Evolutionary conservation across 2,329 filamentous ascomycete genomes (phyloP).

Genomic region (Alternaria gaisen): DNA sequence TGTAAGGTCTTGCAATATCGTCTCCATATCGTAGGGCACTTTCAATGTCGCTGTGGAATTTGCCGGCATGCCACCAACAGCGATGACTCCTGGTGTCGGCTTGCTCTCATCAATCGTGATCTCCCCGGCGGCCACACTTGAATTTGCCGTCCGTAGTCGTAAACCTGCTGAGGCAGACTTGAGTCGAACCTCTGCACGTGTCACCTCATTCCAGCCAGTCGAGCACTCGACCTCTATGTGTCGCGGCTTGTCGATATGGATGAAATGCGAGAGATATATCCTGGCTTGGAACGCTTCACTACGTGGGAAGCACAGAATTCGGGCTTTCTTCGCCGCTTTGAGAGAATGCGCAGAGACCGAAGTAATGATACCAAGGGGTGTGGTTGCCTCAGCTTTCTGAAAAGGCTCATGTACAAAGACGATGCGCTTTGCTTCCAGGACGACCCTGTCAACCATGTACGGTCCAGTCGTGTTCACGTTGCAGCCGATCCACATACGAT

Average conservation of each 20-base stretch:
- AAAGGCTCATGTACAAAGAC: conserved; percentile 72
- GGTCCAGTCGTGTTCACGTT: conserved; percentile 71
- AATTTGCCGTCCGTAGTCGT: conserved; percentile 64
- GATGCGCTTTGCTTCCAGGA: conserved; percentile 70
- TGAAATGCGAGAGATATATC: conserved; percentile 71
- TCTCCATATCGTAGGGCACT: conserved; percentile 85
- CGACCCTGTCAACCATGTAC: conserved; percentile 78
- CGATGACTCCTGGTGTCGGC: conserved; percentile 57
- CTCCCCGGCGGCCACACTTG: conserved; percentile 54
- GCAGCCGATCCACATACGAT: conserved; percentile 61
- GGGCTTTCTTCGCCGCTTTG: conserved; percentile 57
- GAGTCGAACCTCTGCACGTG: conserved; percentile 60
- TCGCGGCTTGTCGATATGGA: conserved; percentile 82
- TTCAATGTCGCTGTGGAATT: conserved; percentile 65
- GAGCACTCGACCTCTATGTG: conserved; percentile 77
- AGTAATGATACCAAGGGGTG: conserved; percentile 58
- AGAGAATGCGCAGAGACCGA: conserved; percentile 46
- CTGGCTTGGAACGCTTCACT: conserved; percentile 73
- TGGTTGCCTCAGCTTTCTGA: conserved; percentile 58
- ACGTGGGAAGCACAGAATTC: conserved; percentile 77
- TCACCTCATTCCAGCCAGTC: conserved; percentile 76
- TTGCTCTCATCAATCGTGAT: conserved; percentile 55
- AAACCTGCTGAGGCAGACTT: conserved; percentile 68
- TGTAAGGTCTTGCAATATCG: conserved; percentile 74
- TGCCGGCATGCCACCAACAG: conserved; percentile 55